Base-by-base conservation (phyloP, 2,329 filamentous ascomycete species). In the Monosporascus cannonballus region DNA sequence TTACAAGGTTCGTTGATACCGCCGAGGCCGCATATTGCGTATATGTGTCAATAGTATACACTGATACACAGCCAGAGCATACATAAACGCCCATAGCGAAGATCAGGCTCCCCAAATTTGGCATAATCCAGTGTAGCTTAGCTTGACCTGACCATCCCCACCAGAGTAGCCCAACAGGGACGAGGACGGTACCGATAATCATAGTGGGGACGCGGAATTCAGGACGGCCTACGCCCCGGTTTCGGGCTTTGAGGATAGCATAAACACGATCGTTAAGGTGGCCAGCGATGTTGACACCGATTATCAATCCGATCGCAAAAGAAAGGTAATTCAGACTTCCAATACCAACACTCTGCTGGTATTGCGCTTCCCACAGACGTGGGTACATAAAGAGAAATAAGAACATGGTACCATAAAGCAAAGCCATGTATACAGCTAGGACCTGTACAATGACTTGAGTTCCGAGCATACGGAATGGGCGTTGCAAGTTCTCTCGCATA, bases 1-100 rank as follows among this genome's bases (percentile, higher is more conserved):
- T 46, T 2, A 62, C 55, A 3, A 56, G 47, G 17, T 50, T 49
- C 0, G 78, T 77, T 0, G 77, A 77, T 50, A 79, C 72, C 0
- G 61, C 65, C 5, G 61, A 64, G 24, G 67, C 65, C 0, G 67
- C 65, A 39, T 61, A 68, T 25, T 58, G 54, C 30, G 59, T 57
- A 34, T 66, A 66, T 17, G 74, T 77, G 41, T 82, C 79, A 14
- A 81, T 76, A 3, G 79, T 71, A 53, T 82, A 81, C 0, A 76
- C 77, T 52, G 77, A 74, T 46, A 77, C 74, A 24, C 76, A 76
- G 60, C 76, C 75, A 57, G 81, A 81, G 2, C 73, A 69, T 6
- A 75, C 69, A 46, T 79, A 73, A 59, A 77, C 73, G 4, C 78
- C 79, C 2, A 73, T 63, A 0, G 77, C 75, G 52, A 82, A 74